phyloP scores from a whole-genome alignment of 176 grass and related monocot species.

The Zoysia japonica region DNA sequence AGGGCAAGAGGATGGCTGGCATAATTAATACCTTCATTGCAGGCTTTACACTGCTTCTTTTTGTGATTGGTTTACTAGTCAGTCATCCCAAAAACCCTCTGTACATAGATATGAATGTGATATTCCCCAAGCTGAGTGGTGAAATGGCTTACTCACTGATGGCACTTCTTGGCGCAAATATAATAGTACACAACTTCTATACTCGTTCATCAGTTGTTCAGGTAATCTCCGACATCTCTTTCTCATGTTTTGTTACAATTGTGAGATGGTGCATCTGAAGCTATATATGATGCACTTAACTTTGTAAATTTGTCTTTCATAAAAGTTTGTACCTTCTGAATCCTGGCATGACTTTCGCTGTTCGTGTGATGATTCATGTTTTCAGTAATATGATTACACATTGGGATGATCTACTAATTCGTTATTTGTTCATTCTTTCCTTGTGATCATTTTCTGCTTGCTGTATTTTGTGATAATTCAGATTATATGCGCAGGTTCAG shows the following conservation, averaged over 20 bases:
- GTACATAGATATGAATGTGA: constrained; percentile 53
- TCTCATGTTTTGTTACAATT: not conserved
- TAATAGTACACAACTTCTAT: constrained; percentile 90
- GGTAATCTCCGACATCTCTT: constrained; percentile 19
- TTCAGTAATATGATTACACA: not conserved
- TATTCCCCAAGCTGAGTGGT: constrained; percentile 81
- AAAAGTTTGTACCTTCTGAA: not conserved
- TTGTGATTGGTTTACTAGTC: constrained; percentile 70
- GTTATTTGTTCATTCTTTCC: not conserved
- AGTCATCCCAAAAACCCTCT: constrained; percentile 72
- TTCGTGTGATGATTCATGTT: not conserved
- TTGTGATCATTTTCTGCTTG: not conserved
- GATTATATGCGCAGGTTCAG: constrained; percentile 58
- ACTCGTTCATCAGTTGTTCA: constrained; percentile 76
- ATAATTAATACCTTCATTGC: constrained; percentile 50
- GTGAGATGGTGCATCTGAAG: not conserved
- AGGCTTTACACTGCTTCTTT: constrained; percentile 67
- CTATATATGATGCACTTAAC: constrained; percentile 7
- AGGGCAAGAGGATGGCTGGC: constrained; percentile 55
- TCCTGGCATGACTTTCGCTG: not conserved
- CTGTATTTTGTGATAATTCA: constrained; percentile 11
- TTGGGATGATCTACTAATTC: not conserved
- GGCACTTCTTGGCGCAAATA: constrained; percentile 78
- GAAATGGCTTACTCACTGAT: constrained; percentile 84
- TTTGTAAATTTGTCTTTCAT: not conserved